These are phyloP conservation scores for Leccinum fallax DNA, from an alignment of 1,284 basidiomycete species.

Conservation along the genomic window DNA sequence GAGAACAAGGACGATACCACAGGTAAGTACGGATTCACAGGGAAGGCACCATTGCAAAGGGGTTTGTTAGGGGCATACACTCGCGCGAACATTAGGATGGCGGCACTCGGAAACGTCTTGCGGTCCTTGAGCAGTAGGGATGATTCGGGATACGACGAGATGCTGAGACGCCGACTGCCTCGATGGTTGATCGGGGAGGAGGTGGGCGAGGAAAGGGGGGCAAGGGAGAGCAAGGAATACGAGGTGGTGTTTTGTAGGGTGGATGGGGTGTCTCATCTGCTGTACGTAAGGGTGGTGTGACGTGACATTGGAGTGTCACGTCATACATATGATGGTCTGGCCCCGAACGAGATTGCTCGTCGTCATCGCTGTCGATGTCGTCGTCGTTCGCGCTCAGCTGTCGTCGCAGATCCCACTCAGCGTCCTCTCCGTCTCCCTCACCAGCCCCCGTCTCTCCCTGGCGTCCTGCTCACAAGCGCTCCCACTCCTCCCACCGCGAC, in stretches of 20 bases:
- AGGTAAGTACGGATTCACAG: conserved; percentile 34
- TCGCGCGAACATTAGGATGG: conserved; percentile 54
- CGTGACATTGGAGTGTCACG: conserved; percentile 10
- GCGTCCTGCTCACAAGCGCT: conserved; percentile 49
- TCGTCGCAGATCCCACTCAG: conserved; percentile 59
- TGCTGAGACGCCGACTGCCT: conserved; percentile 20
- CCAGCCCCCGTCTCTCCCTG: conserved; percentile 39
- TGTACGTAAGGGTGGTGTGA: conserved; percentile 19
- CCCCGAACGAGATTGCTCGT: conserved; percentile 21
- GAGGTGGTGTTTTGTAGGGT: conserved; percentile 28
- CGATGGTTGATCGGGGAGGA: neutral
- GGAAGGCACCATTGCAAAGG: neutral
- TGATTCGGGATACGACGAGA: conserved; percentile 5
- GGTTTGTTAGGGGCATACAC: conserved; percentile 15
- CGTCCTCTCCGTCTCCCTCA: conserved; percentile 47
- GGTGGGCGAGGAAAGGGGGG: conserved; percentile 18
- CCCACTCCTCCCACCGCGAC: conserved; percentile 42
- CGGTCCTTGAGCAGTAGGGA: conserved; percentile 16
- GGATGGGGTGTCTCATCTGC: conserved; percentile 19
- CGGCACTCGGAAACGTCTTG: conserved; percentile 40
- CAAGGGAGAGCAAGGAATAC: conserved; percentile 1
- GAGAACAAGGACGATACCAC: conserved; percentile 28
- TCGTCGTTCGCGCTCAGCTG: conserved; percentile 40
- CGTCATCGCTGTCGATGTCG: conserved; percentile 38
- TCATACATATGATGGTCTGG: conserved; percentile 1